Evolutionary conservation across 768 basidiomycete genomes (phyloP).

Genomic region (Lentinula aciculospora): DNA sequence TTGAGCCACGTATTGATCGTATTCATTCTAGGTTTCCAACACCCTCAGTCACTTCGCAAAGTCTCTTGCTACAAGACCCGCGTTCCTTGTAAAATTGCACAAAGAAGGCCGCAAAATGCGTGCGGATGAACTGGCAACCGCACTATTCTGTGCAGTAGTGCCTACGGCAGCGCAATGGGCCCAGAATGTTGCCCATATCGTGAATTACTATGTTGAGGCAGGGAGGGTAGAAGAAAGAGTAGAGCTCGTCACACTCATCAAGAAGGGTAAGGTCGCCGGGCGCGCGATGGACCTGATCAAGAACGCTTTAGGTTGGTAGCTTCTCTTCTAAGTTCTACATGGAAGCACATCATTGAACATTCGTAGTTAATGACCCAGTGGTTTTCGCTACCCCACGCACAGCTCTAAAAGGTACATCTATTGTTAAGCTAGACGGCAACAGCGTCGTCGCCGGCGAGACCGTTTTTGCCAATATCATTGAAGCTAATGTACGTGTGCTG

Average conservation of each 20-base stretch:
- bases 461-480: slow-evolving; percentile 1
- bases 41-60: slow-evolving; percentile 7
- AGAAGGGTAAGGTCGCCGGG: slow-evolving; percentile 17
- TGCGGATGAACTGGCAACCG: slow-evolving; percentile 34
- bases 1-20: slow-evolving; percentile 1
- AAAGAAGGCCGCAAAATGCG: slow-evolving; percentile 15
- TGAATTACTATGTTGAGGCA: slow-evolving; percentile 54
- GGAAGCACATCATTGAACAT: neutral
- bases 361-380: neutral
- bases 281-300: slow-evolving; percentile 1
- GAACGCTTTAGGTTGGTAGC: neutral
- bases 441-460: neutral
- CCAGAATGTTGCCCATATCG: slow-evolving; percentile 45
- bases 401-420: neutral
- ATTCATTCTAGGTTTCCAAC: slow-evolving; percentile 8
- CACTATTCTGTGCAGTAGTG: slow-evolving; percentile 47
- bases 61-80: slow-evolving; percentile 13
- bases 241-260: slow-evolving; percentile 32
- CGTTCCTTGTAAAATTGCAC: slow-evolving; percentile 26
- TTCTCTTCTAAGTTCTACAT: too few species aligned
- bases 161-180: slow-evolving; percentile 55
- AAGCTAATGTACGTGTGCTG: neutral
- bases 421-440: neutral
- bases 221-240: slow-evolving; percentile 26
- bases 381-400: slow-evolving; percentile 1